Percentiles rank a stretch among this genome's conserved stretches.
Conservation (phyloP, 768 basidiomycete genomes). For the Solioccasus polychromus region DNA sequence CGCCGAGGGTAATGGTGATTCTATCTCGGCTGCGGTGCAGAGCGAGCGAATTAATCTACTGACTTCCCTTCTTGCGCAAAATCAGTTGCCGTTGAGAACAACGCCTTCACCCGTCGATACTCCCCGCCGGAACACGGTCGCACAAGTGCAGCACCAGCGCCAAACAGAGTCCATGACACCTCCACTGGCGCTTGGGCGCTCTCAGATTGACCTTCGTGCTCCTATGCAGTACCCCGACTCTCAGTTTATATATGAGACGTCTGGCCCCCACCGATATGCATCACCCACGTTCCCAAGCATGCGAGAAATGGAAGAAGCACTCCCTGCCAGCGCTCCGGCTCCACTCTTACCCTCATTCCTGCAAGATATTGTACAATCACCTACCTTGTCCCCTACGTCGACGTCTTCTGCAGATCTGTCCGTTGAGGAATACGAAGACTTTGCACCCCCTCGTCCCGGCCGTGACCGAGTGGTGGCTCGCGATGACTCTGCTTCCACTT, state of each 20-base stretch:
- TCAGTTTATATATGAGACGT: constrained; percentile 72
- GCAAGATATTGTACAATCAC: constrained; percentile 69
- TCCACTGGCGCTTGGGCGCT: constrained; percentile 40
- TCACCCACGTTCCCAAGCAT: constrained; percentile 37
- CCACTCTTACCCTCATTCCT: constrained; percentile 77
- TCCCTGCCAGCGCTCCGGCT: constrained; percentile 34
- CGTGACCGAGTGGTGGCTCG: constrained; percentile 25
- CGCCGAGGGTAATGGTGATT: constrained; percentile 86
- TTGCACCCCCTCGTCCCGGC: constrained; percentile 26
- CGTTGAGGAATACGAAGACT: constrained; percentile 52
- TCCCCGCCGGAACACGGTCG: constrained; percentile 43
- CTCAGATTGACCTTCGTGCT: constrained; percentile 42
- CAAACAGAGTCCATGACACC: constrained; percentile 38
- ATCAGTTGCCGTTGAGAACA: constrained; percentile 35
- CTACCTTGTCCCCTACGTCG: constrained; percentile 61
- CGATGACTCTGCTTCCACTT: constrained; percentile 28
- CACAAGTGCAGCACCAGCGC: constrained; percentile 44
- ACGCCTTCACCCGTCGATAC: constrained; percentile 15
- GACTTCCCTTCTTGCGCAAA: constrained; percentile 67
- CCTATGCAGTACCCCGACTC: constrained; percentile 42
- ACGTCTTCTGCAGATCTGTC: constrained; percentile 66
- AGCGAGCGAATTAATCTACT: constrained; percentile 80
- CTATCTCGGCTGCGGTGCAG: constrained; percentile 81
- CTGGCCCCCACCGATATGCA: constrained; percentile 39
- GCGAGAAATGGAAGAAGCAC: constrained; percentile 21